Evolutionary conservation across 352 stramenopile species (phyloP), one percentile per base, ranked within the genome.

Genomic region (Globisporangium orthogonon): DNA sequence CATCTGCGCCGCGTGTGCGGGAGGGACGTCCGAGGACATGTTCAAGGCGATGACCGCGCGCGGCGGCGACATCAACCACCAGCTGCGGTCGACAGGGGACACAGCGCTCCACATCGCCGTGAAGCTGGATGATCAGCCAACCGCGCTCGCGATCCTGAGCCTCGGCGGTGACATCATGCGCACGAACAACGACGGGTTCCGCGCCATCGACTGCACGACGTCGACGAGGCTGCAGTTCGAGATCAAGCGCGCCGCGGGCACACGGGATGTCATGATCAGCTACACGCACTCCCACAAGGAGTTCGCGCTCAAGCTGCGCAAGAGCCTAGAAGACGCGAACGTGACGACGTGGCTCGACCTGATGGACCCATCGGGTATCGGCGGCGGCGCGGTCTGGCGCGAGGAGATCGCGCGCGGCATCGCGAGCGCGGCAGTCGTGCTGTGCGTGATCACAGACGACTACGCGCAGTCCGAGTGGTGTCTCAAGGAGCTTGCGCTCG

Each of bases 71-170:
- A 89, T 93, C 52, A 92, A 92, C 52, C 73, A 87, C 47, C 80
- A 87, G 47, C 58, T 92, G 33, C 69, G 69, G 14, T 74, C 67
- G 1, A 85, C 78, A 17, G 83, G 83, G 0, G 83, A 93, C 54
- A 89, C 83, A 3, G 83, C 83, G 7, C 61, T 93, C 7, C 83
- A 92, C 48, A 67, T 93, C 41, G 83, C 83, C 28, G 82, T 93
- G 9, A 93, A 93, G 56, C 58, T 89, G n/a, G 77, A 89, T 18
- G 82, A 93, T 50, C 65, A 86, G 39, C 70, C 82, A 46, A 93
- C 80, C 29, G 83, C 83, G 3, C 67, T 90, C 30, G 73, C 83
- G 9, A 57, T 93, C 50, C 50, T 93, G 50, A 87, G 79, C 51
- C 69, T 88, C 33, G 82, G 82, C 23, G 79, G 78, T 11, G 79